Evolutionary conservation across 106 monocot species (phyloP).

Genomic region (Chionographis japonica): DNA sequence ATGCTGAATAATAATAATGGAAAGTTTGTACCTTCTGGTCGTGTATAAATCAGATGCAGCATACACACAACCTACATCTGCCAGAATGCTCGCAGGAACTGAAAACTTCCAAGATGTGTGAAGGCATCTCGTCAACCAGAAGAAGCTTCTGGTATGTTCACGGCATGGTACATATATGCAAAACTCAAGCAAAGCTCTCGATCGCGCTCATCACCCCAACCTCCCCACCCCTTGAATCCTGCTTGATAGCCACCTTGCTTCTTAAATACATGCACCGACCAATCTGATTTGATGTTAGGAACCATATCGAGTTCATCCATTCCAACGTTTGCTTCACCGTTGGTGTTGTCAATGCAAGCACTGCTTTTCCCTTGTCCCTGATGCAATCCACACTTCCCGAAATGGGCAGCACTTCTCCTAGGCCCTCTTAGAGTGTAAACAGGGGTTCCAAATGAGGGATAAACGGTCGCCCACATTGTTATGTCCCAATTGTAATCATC

Average conservation of each 20-base stretch:
- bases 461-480: constrained; percentile 95
- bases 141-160: constrained; percentile 7
- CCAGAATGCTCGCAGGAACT: background rate
- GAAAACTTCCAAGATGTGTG: background rate
- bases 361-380: constrained; percentile 65
- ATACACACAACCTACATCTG: background rate
- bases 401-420: constrained; percentile 77
- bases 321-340: constrained; percentile 37
- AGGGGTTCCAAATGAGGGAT: constrained; percentile 67
- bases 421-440: constrained; percentile 80
- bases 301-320: constrained; percentile 50
- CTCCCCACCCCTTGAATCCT: constrained; percentile 96
- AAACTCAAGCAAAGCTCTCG: constrained; percentile 84
- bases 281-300: constrained; percentile 63
- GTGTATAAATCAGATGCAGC: constrained; percentile 2
- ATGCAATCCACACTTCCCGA: constrained; percentile 95
- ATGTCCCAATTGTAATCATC: constrained; percentile 99
- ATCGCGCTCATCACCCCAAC: constrained; percentile 91
- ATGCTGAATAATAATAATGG: background rate
- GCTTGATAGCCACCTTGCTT: constrained; percentile 63
- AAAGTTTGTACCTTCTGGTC: background rate
- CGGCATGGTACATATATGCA: constrained; percentile 72
- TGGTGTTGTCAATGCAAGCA: constrained; percentile 72
- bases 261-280: constrained; percentile 49
- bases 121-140: constrained; percentile 5